A percentile compares a stretch with the other conserved stretches of the same genome.
These are phyloP conservation scores for Hyphopichia buzzinii DNA, from an alignment of 1,139 yeast genomes.

Conservation along the genomic window DNA sequence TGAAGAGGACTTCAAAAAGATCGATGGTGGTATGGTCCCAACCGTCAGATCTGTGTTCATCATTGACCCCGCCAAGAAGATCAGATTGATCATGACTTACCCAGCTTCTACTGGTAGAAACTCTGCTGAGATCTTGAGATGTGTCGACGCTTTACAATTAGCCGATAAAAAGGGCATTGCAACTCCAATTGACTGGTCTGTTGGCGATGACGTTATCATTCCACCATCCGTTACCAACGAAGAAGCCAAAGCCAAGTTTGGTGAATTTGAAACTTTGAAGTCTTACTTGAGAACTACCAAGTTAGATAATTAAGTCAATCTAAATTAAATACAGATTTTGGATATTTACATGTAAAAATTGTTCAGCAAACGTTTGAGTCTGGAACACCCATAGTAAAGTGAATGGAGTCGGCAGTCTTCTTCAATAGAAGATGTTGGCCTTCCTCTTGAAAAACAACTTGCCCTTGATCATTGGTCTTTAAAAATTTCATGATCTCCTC, in stretches of 20 bases:
- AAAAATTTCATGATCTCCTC: constrained; percentile 25
- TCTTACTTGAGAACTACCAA: constrained; percentile 75
- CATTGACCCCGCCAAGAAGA: constrained; percentile 83
- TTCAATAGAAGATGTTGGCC: constrained; percentile 7
- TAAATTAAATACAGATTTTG: not conserved
- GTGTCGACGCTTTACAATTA: constrained; percentile 78
- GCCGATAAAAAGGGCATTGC: constrained; percentile 78
- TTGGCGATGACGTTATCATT: constrained; percentile 84
- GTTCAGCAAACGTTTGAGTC: constrained; percentile 9
- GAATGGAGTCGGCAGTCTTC: constrained; percentile 3
- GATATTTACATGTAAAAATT: constrained; percentile 2
- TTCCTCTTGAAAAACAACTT: constrained; percentile 12
- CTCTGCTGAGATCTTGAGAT: constrained; percentile 83
- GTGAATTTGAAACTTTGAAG: constrained; percentile 75
- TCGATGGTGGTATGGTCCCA: constrained; percentile 64
- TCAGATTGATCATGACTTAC: constrained; percentile 77
- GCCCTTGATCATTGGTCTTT: constrained; percentile 12
- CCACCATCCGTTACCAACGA: constrained; percentile 81
- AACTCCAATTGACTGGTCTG: constrained; percentile 75
- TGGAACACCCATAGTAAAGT: constrained; percentile 7
- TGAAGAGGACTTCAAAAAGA: constrained; percentile 79
- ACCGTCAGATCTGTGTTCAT: constrained; percentile 87
- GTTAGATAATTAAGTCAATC: constrained; percentile 2
- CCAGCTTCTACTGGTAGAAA: constrained; percentile 94
- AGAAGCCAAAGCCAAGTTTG: constrained; percentile 79